Base-by-base conservation (phyloP, 768 basidiomycete genomes). In the Cyclocybe cylindracea region DNA sequence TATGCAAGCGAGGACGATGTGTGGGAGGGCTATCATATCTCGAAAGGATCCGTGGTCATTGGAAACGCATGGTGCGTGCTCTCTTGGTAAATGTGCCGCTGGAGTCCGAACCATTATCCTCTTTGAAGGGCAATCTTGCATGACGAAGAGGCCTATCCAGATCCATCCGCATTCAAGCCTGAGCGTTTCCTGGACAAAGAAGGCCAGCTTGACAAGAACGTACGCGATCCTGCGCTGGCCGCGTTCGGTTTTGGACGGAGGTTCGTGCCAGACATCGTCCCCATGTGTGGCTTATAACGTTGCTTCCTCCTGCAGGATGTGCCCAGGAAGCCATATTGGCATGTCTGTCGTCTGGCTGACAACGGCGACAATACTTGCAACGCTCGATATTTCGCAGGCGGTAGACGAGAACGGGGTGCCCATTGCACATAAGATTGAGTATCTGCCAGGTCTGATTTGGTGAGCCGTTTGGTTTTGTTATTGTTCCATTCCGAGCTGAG, bases 11-110 rank as follows among this genome's bases (percentile, higher is more conserved):
- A 68, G 49, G 77, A 81, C 41, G 79, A 82, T 52, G 59, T 69
- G 3, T 81, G 77, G 50, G 68, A 74, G 2, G 78, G 75, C 1
- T 72, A 74, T 51, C 65, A 65, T 37, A 77, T 82, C 38, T 79
- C 78, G 0, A 73, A 76, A 53, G 75, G 66, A 13, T 61, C 73
- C 0, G 53, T 72, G 2, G 66, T 75, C 14, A 62, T 73, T 16
- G 66, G 56, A 3, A 74, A 75, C 46, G 55, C 64, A 31, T 75
- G 72, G 73, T 69, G 46, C 8, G 64, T 48, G 18, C 13, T 2
- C 14, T 39, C 4, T 13, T 33, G 14, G 38, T 19, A 2, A 10
- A 40, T 35, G 11, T 35, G 41, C 24, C 8, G 11, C 32, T 10
- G 42, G 11, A 24, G 33, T 31, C 39, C 9, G 36, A 16, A 11